Evolutionary conservation across 768 basidiomycete genomes (phyloP).

Genomic region (Mycena sanguinolenta): DNA sequence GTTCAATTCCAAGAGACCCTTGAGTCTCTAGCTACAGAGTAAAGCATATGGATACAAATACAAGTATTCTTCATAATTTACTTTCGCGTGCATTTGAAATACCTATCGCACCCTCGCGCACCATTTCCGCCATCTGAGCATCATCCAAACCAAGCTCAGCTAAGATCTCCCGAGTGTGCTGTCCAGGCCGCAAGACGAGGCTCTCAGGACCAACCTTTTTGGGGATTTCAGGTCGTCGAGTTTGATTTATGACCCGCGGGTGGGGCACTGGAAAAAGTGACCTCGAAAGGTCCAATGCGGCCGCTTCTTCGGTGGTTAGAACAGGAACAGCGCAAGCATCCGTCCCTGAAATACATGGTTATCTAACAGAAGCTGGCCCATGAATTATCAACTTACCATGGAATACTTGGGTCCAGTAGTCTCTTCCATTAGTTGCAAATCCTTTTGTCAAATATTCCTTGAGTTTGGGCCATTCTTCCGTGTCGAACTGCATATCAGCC

Average conservation of each 20-base stretch:
- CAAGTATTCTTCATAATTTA: conserved; percentile 20
- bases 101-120: conserved; percentile 63
- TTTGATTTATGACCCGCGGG: conserved; percentile 57
- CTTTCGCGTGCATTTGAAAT: conserved; percentile 20
- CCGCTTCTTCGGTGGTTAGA: conserved; percentile 73
- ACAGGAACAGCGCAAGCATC: conserved; percentile 83
- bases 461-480: conserved; percentile 69
- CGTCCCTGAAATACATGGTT: conserved; percentile 57
- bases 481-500: conserved; percentile 57
- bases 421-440: conserved; percentile 70
- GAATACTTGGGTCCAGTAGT: conserved; percentile 79
- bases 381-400: conserved; percentile 60
- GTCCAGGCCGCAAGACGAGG: conserved; percentile 58
- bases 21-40: too few relatives aligned
- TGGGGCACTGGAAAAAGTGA: conserved; percentile 64
- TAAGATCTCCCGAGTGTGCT: conserved; percentile 68
- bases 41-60: background rate
- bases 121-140: conserved; percentile 55
- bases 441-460: conserved; percentile 71
- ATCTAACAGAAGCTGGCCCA: background rate
- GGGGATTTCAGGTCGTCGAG: conserved; percentile 9
- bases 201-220: conserved; percentile 24
- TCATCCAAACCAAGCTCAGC: conserved; percentile 63
- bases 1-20: too few relatives aligned
- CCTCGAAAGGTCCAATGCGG: conserved; percentile 52